Evolutionary conservation across 2,329 filamentous ascomycete genomes (phyloP), one percentile per base, ranked within the genome.

Genomic region (Aspergillus ochraceus): DNA sequence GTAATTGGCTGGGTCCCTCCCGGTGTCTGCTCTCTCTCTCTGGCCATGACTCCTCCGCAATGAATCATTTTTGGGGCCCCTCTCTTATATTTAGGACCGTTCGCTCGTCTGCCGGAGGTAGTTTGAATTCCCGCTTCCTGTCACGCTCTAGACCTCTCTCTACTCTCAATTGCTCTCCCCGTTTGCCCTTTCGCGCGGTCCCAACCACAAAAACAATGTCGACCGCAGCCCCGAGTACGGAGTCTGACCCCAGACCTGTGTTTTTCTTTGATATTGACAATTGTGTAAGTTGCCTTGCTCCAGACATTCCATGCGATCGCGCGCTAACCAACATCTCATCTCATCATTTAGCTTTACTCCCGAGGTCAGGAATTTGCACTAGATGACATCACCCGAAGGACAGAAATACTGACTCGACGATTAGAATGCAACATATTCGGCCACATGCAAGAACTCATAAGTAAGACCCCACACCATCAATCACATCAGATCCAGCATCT

Each of bases 231-330:
- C 17, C 61, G 52, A 66, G 62, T 53, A 62, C 66, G 51, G 60
- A 64, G 54, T 55, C 61, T 60, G 77, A 81, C 64, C 66, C 71
- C 61, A 74, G 85, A 63, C 81, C 83, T 1, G 81, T 90, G 20
- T 85, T 88, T 74, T 88, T 86, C 76, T 98, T 97, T 73, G 95
- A 99, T 74, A 98, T 99, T 72, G 95, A 99, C 82, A 99, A 99
- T 73, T 99, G 96, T 78, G 86, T 88, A 81, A 64, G 84, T 80
- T 22, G 14, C 49, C 29, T 14, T 20, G 12, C 6, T 10, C 30
- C 24, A 12, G 17, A 42, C 11, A n/a, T 19, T 11, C 11, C 24
- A 20, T 45, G n/a, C 42, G 19, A 17, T 26, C 36, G 3, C 36
- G 3, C 39, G 55, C 68, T 71, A 56, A 69, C 54, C 22, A 4